Conservation (phyloP, 441 rosid species). For the Adansonia madagascariensis region DNA sequence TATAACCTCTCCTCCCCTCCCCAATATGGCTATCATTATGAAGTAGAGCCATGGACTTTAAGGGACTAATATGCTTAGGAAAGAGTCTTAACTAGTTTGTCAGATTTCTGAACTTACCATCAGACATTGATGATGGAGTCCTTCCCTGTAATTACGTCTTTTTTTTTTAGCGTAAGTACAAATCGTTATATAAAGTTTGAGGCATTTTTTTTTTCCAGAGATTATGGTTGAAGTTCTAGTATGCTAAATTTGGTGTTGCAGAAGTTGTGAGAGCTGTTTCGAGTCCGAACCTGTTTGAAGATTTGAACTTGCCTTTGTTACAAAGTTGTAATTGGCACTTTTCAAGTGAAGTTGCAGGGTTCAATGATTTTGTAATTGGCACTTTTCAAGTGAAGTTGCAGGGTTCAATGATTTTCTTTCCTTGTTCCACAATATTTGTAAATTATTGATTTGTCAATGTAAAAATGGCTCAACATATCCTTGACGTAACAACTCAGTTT, state of each 20-base stretch:
- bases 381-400: not conserved
- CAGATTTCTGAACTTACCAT: not conserved
- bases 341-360: conserved; percentile 5
- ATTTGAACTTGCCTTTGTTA: conserved; percentile 1
- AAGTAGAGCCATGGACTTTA: conserved; percentile 30
- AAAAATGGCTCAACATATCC: not conserved
- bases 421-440: not conserved
- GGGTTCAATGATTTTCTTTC: conserved; percentile 10
- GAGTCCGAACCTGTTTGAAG: not conserved
- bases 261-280: conserved; percentile 15
- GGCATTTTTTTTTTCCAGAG: not conserved
- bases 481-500: not conserved
- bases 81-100: conserved; percentile 34
- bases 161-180: not conserved
- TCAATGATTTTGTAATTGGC: conserved; percentile 9
- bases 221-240: conserved; percentile 1
- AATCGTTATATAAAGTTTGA: conserved; percentile 3
- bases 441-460: conserved; percentile 16
- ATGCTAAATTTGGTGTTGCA: conserved; percentile 3
- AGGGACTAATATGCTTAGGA: conserved; percentile 22
- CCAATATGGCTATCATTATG: conserved; percentile 55
- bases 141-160: conserved; percentile 4
- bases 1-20: conserved; percentile 37
- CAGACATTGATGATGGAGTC: not conserved
- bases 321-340: not conserved